phyloP scores from a whole-genome alignment of 371 early-diverging fungal genomes.

The Choanephora cucurbitarum region DNA sequence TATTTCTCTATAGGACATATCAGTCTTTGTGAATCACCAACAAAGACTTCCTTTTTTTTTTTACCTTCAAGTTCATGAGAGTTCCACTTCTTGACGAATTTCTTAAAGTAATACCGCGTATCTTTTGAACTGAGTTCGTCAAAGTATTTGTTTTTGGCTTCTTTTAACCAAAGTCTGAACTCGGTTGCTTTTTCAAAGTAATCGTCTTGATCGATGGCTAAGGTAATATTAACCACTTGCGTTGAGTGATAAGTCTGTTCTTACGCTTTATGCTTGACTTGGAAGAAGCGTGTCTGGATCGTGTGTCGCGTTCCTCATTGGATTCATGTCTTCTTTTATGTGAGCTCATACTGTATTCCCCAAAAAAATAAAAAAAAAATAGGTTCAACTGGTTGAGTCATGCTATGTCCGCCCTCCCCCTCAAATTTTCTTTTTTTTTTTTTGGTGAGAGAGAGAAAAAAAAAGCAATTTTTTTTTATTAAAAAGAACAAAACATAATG shows the following conservation, averaged over 20 bases:
- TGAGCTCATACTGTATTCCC: background rate
- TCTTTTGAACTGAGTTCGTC: slow-evolving; percentile 72
- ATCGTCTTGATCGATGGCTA: slow-evolving; percentile 68
- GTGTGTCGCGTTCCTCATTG: background rate
- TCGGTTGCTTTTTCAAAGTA: slow-evolving; percentile 78
- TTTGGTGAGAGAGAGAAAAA: too few species aligned
- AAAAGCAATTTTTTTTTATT: too few species aligned
- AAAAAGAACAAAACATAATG: too few species aligned
- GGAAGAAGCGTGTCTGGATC: background rate
- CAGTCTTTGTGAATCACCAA: too few species aligned
- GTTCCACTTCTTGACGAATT: slow-evolving; percentile 82
- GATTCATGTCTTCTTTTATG: background rate
- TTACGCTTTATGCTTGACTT: background rate
- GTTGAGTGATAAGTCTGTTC: too few species aligned
- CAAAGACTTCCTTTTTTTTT: background rate
- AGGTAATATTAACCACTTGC: too few species aligned
- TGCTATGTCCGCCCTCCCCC: too few species aligned
- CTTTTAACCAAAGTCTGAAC: slow-evolving; percentile 81
- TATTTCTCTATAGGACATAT: too few species aligned
- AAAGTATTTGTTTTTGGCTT: slow-evolving; percentile 73
- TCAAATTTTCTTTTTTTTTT: too few species aligned
- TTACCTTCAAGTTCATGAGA: slow-evolving; percentile 61
- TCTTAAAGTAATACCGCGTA: slow-evolving; percentile 72
- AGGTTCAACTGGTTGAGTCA: too few species aligned
- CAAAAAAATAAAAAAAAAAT: too few species aligned